Evolutionary conservation across 495 filamentous ascomycete genomes (phyloP).

Genomic region (Evansstolkia leycettana): DNA sequence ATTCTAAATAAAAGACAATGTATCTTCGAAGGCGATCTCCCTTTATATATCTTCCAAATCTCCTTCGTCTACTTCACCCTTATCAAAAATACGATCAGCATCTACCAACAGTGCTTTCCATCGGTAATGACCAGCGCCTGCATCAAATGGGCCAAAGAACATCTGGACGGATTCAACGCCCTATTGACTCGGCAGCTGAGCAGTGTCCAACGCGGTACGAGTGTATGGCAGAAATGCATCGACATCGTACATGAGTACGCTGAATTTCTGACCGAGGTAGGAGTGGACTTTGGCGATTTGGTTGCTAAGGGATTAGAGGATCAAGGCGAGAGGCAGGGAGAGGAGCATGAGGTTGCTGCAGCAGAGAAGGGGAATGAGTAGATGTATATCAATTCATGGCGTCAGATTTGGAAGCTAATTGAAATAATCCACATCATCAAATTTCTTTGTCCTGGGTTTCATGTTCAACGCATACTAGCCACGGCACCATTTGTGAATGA

Average conservation of each 20-base stretch:
- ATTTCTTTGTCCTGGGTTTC: too few relatives aligned
- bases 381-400: too few relatives aligned
- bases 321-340: too few relatives aligned
- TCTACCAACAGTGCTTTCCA: constrained; percentile 84
- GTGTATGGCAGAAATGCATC: constrained; percentile 73
- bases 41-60: constrained; percentile 88
- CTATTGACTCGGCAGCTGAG: constrained; percentile 74
- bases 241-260: constrained; percentile 72
- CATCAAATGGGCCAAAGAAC: constrained; percentile 91
- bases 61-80: constrained; percentile 93
- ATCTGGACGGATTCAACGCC: constrained; percentile 79
- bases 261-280: constrained; percentile 67
- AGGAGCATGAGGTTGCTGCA: too few relatives aligned
- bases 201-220: constrained; percentile 54
- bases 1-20: constrained; percentile 50
- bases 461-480: too few relatives aligned
- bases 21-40: constrained; percentile 85
- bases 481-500: too few relatives aligned
- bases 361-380: neutral
- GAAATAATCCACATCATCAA: too few relatives aligned
- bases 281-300: constrained; percentile 77
- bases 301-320: constrained; percentile 28
- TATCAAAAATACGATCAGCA: constrained; percentile 78
- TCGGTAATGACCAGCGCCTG: constrained; percentile 76
- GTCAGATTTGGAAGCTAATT: too few relatives aligned